Conservation (phyloP, 352 stramenopile species). For the Thalassiosira livingstoniorum region DNA sequence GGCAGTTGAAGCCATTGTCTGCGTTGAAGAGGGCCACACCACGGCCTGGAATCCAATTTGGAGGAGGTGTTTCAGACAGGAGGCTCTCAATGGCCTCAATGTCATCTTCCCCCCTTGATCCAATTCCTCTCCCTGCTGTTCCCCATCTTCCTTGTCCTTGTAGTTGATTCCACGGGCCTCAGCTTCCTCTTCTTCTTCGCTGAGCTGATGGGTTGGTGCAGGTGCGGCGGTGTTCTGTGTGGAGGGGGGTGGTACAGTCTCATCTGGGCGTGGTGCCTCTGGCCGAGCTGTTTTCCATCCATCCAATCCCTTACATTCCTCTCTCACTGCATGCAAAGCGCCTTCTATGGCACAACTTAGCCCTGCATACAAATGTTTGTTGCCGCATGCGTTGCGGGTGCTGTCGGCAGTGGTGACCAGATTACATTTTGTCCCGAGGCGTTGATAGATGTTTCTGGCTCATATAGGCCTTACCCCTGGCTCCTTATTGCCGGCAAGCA, state of each 20-base stretch:
- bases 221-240: no score
- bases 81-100: background rate
- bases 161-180: no score
- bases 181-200: slow-evolving; percentile 12
- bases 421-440: no score
- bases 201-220: background rate
- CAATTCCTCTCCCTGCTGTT: no score
- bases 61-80: no score
- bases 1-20: slow-evolving; percentile 30
- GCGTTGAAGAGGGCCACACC: slow-evolving; percentile 16
- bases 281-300: no score
- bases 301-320: background rate
- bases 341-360: slow-evolving; percentile 59
- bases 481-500: no score
- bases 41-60: background rate
- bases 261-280: no score
- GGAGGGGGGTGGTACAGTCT: background rate
- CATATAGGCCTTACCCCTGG: no score
- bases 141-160: no score
- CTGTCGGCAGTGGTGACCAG: no score
- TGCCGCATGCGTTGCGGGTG: background rate
- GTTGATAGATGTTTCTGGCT: no score
- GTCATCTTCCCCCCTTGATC: background rate
- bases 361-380: background rate
- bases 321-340: slow-evolving; percentile 39